Percentiles rank a stretch among this genome's conserved stretches.
Evolutionary conservation across 306 rosid genomes (phyloP).

Genomic region (Calophaca sinica): DNA sequence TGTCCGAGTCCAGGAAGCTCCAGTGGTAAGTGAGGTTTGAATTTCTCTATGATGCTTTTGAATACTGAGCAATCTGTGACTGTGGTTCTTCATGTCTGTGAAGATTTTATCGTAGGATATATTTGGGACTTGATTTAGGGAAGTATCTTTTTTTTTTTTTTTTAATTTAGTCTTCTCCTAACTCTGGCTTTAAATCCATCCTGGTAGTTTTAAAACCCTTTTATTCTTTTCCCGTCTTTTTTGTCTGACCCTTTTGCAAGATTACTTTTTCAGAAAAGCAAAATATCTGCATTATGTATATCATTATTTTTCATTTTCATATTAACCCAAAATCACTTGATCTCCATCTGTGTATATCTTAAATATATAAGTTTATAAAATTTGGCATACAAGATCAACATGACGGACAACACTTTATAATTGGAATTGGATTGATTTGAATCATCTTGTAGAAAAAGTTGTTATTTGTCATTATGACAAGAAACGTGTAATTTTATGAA

Average conservation of each 20-base stretch:
- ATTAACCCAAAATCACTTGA: conserved; percentile 10
- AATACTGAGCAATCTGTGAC: not conserved
- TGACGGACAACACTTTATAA: not conserved
- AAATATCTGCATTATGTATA: conserved; percentile 13
- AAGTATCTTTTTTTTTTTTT: conserved; percentile 16
- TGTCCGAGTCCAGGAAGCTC: conserved; percentile 57
- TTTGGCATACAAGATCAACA: not conserved
- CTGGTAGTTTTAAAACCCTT: conserved; percentile 3
- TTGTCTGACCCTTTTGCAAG: not conserved
- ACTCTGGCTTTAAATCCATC: conserved; percentile 35
- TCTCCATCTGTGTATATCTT: not conserved
- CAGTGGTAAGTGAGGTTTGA: conserved; percentile 54
- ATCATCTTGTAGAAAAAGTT: not conserved
- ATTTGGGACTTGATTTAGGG: conserved; percentile 27
- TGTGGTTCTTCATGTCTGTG: not conserved
- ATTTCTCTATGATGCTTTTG: conserved; percentile 27
- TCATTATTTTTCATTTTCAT: conserved; percentile 22
- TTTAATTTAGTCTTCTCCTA: not conserved
- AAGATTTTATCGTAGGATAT: conserved; percentile 32
- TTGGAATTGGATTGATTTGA: not conserved
- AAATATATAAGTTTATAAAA: not conserved
- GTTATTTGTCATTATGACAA: not conserved
- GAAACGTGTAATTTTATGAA: conserved; percentile 2
- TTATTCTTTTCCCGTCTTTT: not conserved
- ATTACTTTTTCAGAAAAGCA: conserved; percentile 20